A percentile compares a stretch with the other conserved stretches of the same genome.
Evolutionary conservation across 2,329 filamentous ascomycete species (phyloP).

Genomic region (Graphiopsis chlorocephala): DNA sequence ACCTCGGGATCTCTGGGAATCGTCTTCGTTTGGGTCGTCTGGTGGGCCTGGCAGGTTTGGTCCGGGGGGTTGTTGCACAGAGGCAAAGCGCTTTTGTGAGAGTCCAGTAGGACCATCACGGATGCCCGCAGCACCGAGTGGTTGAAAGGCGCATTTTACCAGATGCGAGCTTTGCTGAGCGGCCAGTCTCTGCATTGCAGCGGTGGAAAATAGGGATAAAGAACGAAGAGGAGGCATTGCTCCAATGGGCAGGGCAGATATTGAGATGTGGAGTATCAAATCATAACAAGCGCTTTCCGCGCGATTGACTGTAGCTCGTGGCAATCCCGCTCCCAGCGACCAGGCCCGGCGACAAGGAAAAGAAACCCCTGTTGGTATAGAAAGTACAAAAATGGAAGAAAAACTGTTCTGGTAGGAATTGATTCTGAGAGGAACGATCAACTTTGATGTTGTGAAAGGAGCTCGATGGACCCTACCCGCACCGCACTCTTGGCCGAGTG

Average conservation of each 20-base stretch:
- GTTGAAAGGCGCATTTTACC: not conserved
- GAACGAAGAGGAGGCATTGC: slow-evolving; percentile 13
- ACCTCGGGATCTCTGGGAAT: slow-evolving; percentile 12
- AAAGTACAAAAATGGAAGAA: not conserved
- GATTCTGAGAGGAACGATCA: too few species aligned
- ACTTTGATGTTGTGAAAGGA: slow-evolving; percentile 1
- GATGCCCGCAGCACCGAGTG: not conserved
- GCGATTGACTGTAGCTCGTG: not conserved
- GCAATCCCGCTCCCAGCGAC: not conserved
- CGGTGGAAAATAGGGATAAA: slow-evolving; percentile 1
- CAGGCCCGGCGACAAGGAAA: not conserved
- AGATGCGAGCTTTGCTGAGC: not conserved
- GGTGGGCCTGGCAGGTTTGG: slow-evolving; percentile 24
- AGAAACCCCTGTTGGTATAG: not conserved
- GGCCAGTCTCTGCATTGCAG: not conserved
- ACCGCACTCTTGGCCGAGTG: not conserved
- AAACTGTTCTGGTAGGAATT: not conserved
- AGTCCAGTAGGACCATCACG: not conserved
- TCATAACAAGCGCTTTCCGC: slow-evolving; percentile 6
- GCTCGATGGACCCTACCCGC: not conserved
- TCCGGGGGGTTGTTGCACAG: slow-evolving; percentile 17
- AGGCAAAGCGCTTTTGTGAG: slow-evolving; percentile 14
- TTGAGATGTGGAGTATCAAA: slow-evolving; percentile 9
- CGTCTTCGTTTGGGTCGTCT: slow-evolving; percentile 22
- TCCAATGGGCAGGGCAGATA: not conserved